Base-by-base conservation (phyloP, 2,329 filamentous ascomycete genomes). In the Geoglossum cookeanum region DNA sequence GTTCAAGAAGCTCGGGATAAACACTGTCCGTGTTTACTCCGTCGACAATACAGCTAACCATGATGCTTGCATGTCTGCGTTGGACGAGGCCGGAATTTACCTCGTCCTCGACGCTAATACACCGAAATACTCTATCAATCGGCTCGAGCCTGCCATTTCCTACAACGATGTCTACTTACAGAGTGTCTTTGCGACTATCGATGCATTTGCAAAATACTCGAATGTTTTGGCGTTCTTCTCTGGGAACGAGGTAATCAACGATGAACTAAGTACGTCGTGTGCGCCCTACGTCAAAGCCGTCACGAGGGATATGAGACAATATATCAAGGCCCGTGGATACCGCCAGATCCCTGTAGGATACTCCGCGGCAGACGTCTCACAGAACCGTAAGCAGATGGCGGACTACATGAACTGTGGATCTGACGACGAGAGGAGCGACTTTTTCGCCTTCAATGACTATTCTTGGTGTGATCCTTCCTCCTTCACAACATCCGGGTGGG, bases 341-440 rank as follows among this genome's bases (percentile, higher is more conserved):
- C 80, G 84, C 63, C 67, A 74, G 57, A 74, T 88, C 51, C 85
- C 84, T n/a, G 83, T 89, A 57, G 85, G 85, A 39, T 89, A 89
- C 72, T 78, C 77, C 59, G 77, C 77, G 55, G 90, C 89, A 60
- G 89, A 95, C 72, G 85, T 95, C 58, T 77, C 85, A 59, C 77
- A 81, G 66, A 95, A 94, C 76, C 86, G 89, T 64, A 80, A 85
- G 72, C 80, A 95, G 73, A 88, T 88, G 68, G 89, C 90, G 53
- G 67, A 83, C 57, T 96, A 94, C 78, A 88, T 96, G 82, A 95
- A 95, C 79, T 96, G 90, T 68, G 90, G 90, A 60, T 74, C 79
- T 57, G 86, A 91, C 54, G 84, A 90, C 62, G 81, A 84, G 73
- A 84, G 90, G 63, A 87, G 83, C 64, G 89, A 95, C 71, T 91